Percentiles rank a stretch among this genome's conserved stretches.
Conservation (phyloP, 805 yeast genomes). For the Hanseniaspora guilliermondii region DNA sequence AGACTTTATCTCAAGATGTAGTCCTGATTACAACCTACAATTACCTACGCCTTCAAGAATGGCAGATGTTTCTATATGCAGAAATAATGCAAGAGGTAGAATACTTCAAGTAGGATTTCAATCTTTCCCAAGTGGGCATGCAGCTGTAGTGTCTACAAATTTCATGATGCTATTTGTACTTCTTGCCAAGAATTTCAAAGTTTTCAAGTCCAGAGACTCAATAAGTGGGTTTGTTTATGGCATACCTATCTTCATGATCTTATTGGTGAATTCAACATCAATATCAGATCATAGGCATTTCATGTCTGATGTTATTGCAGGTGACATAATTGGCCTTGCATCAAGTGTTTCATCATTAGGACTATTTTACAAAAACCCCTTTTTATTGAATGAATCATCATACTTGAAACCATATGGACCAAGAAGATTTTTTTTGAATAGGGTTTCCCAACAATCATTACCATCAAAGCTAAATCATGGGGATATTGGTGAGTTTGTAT, state of each 20-base stretch:
- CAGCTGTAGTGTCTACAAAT: conserved; percentile 12
- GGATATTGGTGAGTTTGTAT: not conserved
- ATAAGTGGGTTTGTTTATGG: conserved; percentile 5
- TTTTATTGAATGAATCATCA: not conserved
- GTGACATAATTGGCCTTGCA: conserved; percentile 6
- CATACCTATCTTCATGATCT: conserved; percentile 5
- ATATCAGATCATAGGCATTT: conserved; percentile 14
- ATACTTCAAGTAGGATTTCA: conserved; percentile 10
- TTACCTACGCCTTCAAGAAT: not conserved
- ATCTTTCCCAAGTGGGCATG: conserved; percentile 14
- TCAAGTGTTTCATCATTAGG: conserved; percentile 5
- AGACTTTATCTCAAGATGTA: conserved; percentile 10
- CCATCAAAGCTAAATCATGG: not conserved
- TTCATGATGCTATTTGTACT: conserved; percentile 7
- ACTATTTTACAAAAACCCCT: not conserved
- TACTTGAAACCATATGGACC: not conserved
- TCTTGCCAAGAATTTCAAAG: conserved; percentile 7
- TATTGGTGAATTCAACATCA: conserved; percentile 6
- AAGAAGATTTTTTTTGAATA: conserved; percentile 1
- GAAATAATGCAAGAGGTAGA: not conserved
- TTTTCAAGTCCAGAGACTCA: conserved; percentile 9
- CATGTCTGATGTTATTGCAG: conserved; percentile 2
- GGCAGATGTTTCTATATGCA: conserved; percentile 10
- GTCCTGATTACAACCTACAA: not conserved
- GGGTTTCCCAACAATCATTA: not conserved